Conservation (phyloP, 1,284 basidiomycete species). For the Trichosporon asahii region DNA sequence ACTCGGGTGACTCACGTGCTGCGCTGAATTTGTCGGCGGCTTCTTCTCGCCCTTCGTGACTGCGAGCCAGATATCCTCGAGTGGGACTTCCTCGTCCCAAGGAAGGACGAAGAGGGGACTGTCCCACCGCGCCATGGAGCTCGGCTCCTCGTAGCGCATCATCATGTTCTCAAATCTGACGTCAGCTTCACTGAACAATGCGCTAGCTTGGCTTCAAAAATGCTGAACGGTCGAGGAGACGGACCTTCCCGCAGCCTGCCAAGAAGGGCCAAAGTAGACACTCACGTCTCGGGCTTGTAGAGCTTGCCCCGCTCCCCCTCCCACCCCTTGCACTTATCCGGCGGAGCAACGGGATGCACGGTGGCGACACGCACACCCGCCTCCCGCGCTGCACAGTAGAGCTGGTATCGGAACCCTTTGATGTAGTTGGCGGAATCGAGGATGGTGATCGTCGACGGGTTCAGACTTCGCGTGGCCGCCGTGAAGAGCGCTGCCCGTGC, state of each 20-base stretch:
- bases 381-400: conserved; percentile 93
- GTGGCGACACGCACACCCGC: conserved; percentile 80
- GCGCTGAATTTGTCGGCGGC: conserved; percentile 78
- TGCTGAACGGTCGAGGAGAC: no score
- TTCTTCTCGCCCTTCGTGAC: conserved; percentile 74
- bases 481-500: conserved; percentile 85
- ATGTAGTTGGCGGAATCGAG: conserved; percentile 93
- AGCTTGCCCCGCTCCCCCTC: conserved; percentile 56
- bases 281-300: conserved; percentile 74
- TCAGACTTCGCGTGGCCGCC: conserved; percentile 72
- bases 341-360: conserved; percentile 73
- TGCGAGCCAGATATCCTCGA: conserved; percentile 73
- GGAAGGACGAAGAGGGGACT: conserved; percentile 83
- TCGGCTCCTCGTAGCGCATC: conserved; percentile 89
- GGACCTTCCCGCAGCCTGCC: no score
- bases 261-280: no score
- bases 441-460: conserved; percentile 72
- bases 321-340: conserved; percentile 74
- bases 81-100: conserved; percentile 66
- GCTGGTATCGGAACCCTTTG: conserved; percentile 93
- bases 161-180: conserved; percentile 81
- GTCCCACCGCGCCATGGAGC: conserved; percentile 96
- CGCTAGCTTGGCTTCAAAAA: no score
- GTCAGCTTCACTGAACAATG: no score
- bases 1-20: conserved; percentile 64